Percentiles rank a stretch among this genome's conserved stretches.
Evolutionary conservation across 768 basidiomycete genomes (phyloP).

Genomic region (Macrolepiota dolichaula): DNA sequence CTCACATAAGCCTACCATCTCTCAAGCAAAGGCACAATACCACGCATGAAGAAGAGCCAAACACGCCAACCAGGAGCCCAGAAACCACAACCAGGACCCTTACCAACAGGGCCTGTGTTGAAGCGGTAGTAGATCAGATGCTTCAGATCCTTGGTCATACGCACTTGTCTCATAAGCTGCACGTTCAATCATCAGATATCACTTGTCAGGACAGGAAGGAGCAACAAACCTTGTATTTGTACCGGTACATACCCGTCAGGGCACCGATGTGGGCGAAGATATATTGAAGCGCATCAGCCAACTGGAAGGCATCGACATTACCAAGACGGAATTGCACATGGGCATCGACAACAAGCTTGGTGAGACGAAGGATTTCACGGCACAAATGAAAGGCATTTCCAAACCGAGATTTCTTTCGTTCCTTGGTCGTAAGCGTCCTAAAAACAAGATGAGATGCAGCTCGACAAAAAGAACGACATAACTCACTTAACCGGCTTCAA

Average conservation of each 20-base stretch:
- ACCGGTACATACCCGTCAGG: slow-evolving; percentile 98
- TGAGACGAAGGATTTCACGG: slow-evolving; percentile 95
- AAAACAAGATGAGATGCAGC: slow-evolving; percentile 9
- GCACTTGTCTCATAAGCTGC: slow-evolving; percentile 96
- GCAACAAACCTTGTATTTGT: slow-evolving; percentile 89
- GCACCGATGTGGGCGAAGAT: slow-evolving; percentile 98
- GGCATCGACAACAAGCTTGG: slow-evolving; percentile 97
- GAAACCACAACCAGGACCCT: slow-evolving; percentile 98
- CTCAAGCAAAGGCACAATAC: slow-evolving; percentile 95
- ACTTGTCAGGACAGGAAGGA: not conserved
- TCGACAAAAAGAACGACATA: not conserved
- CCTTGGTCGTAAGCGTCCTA: slow-evolving; percentile 96
- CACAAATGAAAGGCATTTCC: slow-evolving; percentile 99
- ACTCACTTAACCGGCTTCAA: slow-evolving; percentile 88
- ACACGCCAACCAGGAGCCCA: slow-evolving; percentile 99
- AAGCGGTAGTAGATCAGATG: slow-evolving; percentile 98
- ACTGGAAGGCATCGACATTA: slow-evolving; percentile 98
- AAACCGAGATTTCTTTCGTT: slow-evolving; percentile 99
- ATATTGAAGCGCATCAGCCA: slow-evolving; percentile 97
- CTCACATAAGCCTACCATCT: slow-evolving; percentile 61
- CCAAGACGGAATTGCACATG: slow-evolving; percentile 98
- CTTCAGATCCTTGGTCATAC: slow-evolving; percentile 99
- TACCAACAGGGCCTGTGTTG: slow-evolving; percentile 99
- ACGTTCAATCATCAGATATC: slow-evolving; percentile 9
- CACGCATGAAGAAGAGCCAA: slow-evolving; percentile 99